phyloP scores from a whole-genome alignment of 2,329 filamentous ascomycete genomes.

The Alternaria angustiovoidea region DNA sequence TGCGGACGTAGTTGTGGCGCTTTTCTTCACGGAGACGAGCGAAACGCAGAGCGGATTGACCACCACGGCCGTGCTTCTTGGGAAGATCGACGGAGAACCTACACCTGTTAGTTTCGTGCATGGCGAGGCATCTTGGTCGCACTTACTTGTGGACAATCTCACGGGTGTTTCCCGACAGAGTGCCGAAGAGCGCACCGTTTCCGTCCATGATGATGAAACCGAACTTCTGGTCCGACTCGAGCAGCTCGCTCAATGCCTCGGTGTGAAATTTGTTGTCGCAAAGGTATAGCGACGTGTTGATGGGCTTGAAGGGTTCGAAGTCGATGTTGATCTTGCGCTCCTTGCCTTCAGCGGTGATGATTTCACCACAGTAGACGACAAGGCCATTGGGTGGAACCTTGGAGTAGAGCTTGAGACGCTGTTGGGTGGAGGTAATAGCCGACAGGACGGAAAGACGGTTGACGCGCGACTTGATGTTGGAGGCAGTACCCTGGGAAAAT shows the following conservation, averaged over 20 bases:
- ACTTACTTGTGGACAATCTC: constrained; percentile 86
- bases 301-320: constrained; percentile 99
- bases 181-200: constrained; percentile 97
- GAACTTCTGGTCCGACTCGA: constrained; percentile 99
- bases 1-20: constrained; percentile 99
- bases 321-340: constrained; percentile 99
- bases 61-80: constrained; percentile 99
- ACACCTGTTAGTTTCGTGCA: not conserved
- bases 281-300: constrained; percentile 98
- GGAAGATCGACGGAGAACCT: constrained; percentile 92
- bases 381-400: constrained; percentile 98
- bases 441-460: constrained; percentile 98
- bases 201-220: constrained; percentile 99
- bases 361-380: constrained; percentile 99
- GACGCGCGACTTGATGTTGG: constrained; percentile 99
- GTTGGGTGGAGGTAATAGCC: constrained; percentile 98
- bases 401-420: constrained; percentile 98
- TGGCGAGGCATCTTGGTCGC: not conserved
- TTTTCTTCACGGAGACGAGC: constrained; percentile 99
- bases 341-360: constrained; percentile 97
- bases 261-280: constrained; percentile 99
- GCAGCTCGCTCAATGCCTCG: constrained; percentile 92
- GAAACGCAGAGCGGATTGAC: constrained; percentile 99
- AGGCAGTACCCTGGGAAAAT: constrained; percentile 75
- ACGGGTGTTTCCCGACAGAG: constrained; percentile 94